Percentiles rank a stretch among this genome's conserved stretches.
Conservation (phyloP, 208 protist genomes). For the Naegleria lovaniensis region DNA sequence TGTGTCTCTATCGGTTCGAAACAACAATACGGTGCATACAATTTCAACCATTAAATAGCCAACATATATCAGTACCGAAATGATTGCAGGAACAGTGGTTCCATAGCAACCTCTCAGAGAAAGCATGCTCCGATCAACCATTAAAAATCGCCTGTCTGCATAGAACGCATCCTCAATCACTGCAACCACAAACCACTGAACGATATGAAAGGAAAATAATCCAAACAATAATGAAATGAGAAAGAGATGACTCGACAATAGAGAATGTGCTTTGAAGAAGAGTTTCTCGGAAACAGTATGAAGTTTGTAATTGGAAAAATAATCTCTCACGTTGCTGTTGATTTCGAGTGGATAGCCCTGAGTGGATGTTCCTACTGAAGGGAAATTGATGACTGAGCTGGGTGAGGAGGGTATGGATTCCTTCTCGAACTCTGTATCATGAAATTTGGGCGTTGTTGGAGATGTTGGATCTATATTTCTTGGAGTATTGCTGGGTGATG, state of each 20-base stretch:
- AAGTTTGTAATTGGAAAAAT: no score
- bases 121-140: not conserved
- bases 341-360: no score
- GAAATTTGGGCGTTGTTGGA: no score
- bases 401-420: no score
- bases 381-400: no score
- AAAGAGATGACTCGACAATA: not conserved
- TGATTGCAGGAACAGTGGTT: not conserved
- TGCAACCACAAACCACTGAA: not conserved
- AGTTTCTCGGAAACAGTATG: not conserved
- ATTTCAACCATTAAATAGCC: not conserved
- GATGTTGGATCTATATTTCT: no score
- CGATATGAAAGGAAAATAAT: not conserved
- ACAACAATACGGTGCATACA: not conserved
- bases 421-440: no score
- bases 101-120: not conserved
- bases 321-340: no score
- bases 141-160: not conserved
- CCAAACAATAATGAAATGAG: not conserved
- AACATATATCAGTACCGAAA: not conserved
- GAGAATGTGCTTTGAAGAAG: not conserved
- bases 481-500: no score
- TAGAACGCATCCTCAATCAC: not conserved
- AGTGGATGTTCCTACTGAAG: no score
- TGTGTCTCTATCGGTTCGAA: not conserved